Evolutionary conservation across 768 basidiomycete genomes (phyloP), one percentile per base, ranked within the genome.

Genomic region (Tricholomella constricta): DNA sequence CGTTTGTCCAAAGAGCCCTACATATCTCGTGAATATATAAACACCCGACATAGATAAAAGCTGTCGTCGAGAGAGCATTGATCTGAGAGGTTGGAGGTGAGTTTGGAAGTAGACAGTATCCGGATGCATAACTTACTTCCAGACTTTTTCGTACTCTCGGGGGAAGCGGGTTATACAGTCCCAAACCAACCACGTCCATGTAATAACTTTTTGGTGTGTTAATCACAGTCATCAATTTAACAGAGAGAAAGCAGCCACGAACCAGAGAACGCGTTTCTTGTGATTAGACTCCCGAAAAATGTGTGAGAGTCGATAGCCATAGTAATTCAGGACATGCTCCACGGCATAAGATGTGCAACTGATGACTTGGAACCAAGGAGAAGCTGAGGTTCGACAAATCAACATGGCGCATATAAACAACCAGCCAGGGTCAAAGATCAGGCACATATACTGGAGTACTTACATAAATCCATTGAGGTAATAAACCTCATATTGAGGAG

Each of bases 21-120:
- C 8, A 54, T 63, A 63, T 27, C 62, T 49, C 22, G 49, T 48
- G n/a, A 59, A 52, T 12, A 51, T 36, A 38, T 61, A 63, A 1
- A 53, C 23, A 2, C 40, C 10, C 31, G 56, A 54, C 9, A 54
- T 38, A 1, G 3, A 19, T 8, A 41, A 38, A 17, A 32, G 42
- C 12, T 5, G 31, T 11, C 40, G 23, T 8, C 36, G 10, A 22
- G 32, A 15, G 27, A 36, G 25, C 6, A 1, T 23, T 27, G 17
- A 25, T 31, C 25, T 45, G n/a, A n/a, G n/a, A n/a, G n/a, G n/a
- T n/a, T n/a, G n/a, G n/a, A n/a, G n/a, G n/a, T n/a, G n/a, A n/a
- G n/a, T n/a, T n/a, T n/a, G n/a, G n/a, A n/a, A n/a, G n/a, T n/a
- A n/a, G n/a, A n/a, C n/a, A n/a, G n/a, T n/a, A n/a, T n/a, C n/a